Evolutionary conservation across 768 basidiomycete genomes (phyloP).

Genomic region (Agaricus subrufescens): DNA sequence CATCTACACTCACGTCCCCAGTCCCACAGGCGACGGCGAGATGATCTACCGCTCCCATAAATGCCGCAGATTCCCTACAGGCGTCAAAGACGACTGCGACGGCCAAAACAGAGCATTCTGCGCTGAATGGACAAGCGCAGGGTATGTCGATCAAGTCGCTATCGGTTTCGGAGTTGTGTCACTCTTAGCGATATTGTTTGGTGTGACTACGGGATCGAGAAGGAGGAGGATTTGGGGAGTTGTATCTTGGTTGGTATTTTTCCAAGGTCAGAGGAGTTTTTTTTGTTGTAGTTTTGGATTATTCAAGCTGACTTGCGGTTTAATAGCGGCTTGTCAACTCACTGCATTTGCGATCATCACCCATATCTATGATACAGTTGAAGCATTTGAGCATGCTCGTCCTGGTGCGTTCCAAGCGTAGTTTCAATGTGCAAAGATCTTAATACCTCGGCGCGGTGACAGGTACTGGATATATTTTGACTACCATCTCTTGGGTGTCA

Average conservation of each 20-base stretch:
- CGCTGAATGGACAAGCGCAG: conserved; percentile 66
- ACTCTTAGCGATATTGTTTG: conserved; percentile 55
- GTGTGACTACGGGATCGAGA: conserved; percentile 68
- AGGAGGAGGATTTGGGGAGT: conserved; percentile 75
- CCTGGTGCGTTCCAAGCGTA: conserved; percentile 41
- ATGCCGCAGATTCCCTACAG: conserved; percentile 63
- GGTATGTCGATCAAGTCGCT: conserved; percentile 59
- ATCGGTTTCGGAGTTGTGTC: conserved; percentile 61
- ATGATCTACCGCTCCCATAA: conserved; percentile 50
- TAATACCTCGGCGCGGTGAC: background rate
- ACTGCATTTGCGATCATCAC: conserved; percentile 61
- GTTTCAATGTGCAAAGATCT: background rate
- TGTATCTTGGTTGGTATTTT: conserved; percentile 56
- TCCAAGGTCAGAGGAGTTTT: conserved; percentile 45
- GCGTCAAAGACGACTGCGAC: conserved; percentile 42
- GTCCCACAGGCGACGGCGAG: conserved; percentile 33
- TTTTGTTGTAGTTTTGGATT: no score
- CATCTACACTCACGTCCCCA: conserved; percentile 42
- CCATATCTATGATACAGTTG: conserved; percentile 46
- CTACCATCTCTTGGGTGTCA: conserved; percentile 55
- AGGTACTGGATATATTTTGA: conserved; percentile 62
- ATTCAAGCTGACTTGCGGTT: no score
- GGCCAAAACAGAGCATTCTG: conserved; percentile 57
- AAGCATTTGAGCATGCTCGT: conserved; percentile 51
- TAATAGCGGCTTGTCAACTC: conserved; percentile 54